phyloP scores from a whole-genome alignment of 495 filamentous ascomycete genomes.

The Penicillium pulvis region DNA sequence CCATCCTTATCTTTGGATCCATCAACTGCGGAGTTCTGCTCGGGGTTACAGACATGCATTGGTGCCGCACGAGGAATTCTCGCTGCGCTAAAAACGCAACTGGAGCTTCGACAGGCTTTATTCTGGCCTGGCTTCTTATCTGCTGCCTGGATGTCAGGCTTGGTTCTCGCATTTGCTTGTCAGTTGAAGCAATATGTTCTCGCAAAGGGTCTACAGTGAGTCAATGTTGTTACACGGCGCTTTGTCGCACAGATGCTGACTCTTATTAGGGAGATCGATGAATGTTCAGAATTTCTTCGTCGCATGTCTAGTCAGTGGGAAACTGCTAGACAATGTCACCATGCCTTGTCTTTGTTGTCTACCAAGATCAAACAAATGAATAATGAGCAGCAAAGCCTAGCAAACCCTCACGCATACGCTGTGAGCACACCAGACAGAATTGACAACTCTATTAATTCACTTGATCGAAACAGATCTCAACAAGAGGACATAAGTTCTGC shows the following conservation, averaged over 20 bases:
- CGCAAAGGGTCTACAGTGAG: constrained; percentile 38
- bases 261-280: constrained; percentile 33
- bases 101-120: constrained; percentile 32
- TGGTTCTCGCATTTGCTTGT: constrained; percentile 45
- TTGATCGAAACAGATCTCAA: neutral
- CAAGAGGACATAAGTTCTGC: neutral
- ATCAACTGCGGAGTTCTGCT: constrained; percentile 40
- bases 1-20: constrained; percentile 40
- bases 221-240: neutral
- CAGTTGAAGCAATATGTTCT: constrained; percentile 43
- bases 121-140: constrained; percentile 47
- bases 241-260: constrained; percentile 10
- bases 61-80: constrained; percentile 41
- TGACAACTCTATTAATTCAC: neutral
- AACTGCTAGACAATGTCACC: constrained; percentile 42
- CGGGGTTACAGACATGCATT: constrained; percentile 45
- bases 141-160: constrained; percentile 45
- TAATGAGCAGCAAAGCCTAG: neutral
- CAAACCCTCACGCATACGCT: constrained; percentile 20
- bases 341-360: constrained; percentile 34
- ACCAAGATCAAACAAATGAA: constrained; percentile 26
- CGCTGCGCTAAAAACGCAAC: constrained; percentile 33
- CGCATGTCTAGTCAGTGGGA: constrained; percentile 45
- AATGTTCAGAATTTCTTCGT: constrained; percentile 33
- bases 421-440: constrained; percentile 6